Percentiles rank a stretch among this genome's conserved stretches.
Evolutionary conservation across 805 yeast genomes (phyloP).

Genomic region (Ascoidea asiatica): DNA sequence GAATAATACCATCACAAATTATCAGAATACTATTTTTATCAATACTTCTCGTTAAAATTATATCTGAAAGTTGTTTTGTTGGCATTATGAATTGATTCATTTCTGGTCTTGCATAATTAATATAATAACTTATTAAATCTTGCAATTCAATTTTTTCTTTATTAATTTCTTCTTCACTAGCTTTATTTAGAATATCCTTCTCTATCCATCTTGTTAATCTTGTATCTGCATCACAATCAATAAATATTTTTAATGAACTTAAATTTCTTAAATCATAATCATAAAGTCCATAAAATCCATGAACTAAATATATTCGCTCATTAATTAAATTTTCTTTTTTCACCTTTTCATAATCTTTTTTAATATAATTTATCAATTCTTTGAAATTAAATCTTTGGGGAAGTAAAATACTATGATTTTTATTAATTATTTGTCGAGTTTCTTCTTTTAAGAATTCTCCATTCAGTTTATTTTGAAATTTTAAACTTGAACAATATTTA

Average conservation of each 20-base stretch:
- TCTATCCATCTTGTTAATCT: constrained; percentile 68
- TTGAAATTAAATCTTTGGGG: constrained; percentile 7
- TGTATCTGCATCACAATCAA: constrained; percentile 78
- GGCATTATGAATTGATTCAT: constrained; percentile 50
- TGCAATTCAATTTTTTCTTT: constrained; percentile 14
- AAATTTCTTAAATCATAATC: constrained; percentile 38
- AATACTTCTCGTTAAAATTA: constrained; percentile 59
- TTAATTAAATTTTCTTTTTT: constrained; percentile 12
- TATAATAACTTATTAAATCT: constrained; percentile 27
- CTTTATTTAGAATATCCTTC: constrained; percentile 8
- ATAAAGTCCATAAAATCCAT: constrained; percentile 73
- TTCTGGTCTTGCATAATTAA: constrained; percentile 47
- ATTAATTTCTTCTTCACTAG: too few species aligned
- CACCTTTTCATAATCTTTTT: neutral
- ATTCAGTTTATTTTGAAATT: too few species aligned
- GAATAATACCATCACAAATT: constrained; percentile 51
- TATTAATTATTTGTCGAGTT: constrained; percentile 1
- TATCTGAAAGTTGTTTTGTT: constrained; percentile 66
- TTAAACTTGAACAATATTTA: too few species aligned
- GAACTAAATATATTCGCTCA: constrained; percentile 47
- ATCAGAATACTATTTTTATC: constrained; percentile 43
- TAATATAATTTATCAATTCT: constrained; percentile 3
- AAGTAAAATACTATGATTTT: neutral
- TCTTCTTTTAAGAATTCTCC: neutral
- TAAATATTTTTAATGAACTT: constrained; percentile 56